A percentile compares a stretch with the other conserved stretches of the same genome.
Evolutionary conservation across 441 rosid genomes (phyloP).

Genomic region (Pelargonium fulgidum): DNA sequence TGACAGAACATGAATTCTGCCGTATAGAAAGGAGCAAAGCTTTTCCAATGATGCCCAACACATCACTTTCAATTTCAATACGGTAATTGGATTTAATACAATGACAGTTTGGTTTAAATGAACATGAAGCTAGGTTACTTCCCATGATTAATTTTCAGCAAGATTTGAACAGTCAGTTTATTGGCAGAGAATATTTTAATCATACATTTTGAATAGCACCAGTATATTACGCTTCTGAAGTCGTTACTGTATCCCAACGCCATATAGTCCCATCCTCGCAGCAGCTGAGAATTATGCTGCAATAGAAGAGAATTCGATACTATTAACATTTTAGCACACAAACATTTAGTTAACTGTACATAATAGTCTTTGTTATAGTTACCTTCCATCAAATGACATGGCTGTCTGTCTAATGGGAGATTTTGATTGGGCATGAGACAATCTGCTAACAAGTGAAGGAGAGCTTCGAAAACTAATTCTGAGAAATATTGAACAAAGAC

Average conservation of each 20-base stretch:
- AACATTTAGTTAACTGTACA: not conserved
- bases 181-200: not conserved
- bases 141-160: too few relatives aligned
- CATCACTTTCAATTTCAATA: too few relatives aligned
- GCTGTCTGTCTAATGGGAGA: slow-evolving; percentile 89
- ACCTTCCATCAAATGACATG: slow-evolving; percentile 91
- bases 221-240: slow-evolving; percentile 6
- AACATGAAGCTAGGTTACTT: too few relatives aligned
- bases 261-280: slow-evolving; percentile 94
- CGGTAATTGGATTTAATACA: too few relatives aligned
- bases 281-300: slow-evolving; percentile 89
- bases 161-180: too few relatives aligned
- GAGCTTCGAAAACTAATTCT: not conserved
- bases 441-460: slow-evolving; percentile 33
- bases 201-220: not conserved
- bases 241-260: slow-evolving; percentile 75
- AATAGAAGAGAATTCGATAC: slow-evolving; percentile 13
- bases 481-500: not conserved
- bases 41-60: too few relatives aligned
- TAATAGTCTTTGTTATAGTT: slow-evolving; percentile 12
- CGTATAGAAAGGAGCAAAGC: too few relatives aligned
- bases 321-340: slow-evolving; percentile 10
- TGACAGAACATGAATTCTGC: too few relatives aligned
- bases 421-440: slow-evolving; percentile 70
- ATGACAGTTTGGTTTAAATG: too few relatives aligned